Percentiles rank a stretch among this genome's conserved stretches.
phyloP scores from a whole-genome alignment of 2,329 filamentous ascomycete species.

The Graphilbum fragrans region DNA sequence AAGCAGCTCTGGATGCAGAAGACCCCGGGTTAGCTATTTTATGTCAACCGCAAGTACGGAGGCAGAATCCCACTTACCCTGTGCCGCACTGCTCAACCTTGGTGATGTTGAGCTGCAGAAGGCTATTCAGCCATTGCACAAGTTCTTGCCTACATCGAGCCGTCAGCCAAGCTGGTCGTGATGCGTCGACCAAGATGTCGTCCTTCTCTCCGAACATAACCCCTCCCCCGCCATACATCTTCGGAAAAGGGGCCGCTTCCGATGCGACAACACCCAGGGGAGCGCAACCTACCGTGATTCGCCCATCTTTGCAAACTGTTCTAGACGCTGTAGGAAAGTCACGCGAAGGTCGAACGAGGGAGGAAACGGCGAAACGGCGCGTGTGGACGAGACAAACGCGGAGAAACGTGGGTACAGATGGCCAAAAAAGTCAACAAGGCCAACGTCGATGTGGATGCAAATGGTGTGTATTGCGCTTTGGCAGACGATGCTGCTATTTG shows the following conservation, averaged over 20 bases:
- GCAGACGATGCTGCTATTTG: too few species aligned
- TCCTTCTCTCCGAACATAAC: too few species aligned
- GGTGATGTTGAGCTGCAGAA: constrained; percentile 93
- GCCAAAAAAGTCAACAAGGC: too few species aligned
- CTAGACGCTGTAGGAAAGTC: not conserved
- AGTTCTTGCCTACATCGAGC: constrained; percentile 69
- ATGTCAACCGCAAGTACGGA: not conserved
- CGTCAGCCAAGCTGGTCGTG: not conserved
- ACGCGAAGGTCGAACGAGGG: not conserved
- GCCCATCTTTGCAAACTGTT: constrained; percentile 8
- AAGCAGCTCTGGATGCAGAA: constrained; percentile 73
- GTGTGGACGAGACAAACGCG: not conserved
- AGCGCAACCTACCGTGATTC: constrained; percentile 11
- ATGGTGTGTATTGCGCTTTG: too few species aligned
- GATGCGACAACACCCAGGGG: not conserved
- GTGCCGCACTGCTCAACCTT: constrained; percentile 64
- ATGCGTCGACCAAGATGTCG: too few species aligned
- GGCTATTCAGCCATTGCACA: constrained; percentile 91
- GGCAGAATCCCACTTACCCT: not conserved
- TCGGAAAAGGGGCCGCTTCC: too few species aligned
- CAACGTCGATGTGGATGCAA: too few species aligned
- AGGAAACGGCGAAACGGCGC: not conserved
- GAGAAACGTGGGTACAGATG: too few species aligned
- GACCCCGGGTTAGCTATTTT: not conserved
- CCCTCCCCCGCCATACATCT: too few species aligned